Percentiles rank a stretch among this genome's conserved stretches.
Conservation (phyloP, 345 rosid genomes). For the Geranium brycei region DNA sequence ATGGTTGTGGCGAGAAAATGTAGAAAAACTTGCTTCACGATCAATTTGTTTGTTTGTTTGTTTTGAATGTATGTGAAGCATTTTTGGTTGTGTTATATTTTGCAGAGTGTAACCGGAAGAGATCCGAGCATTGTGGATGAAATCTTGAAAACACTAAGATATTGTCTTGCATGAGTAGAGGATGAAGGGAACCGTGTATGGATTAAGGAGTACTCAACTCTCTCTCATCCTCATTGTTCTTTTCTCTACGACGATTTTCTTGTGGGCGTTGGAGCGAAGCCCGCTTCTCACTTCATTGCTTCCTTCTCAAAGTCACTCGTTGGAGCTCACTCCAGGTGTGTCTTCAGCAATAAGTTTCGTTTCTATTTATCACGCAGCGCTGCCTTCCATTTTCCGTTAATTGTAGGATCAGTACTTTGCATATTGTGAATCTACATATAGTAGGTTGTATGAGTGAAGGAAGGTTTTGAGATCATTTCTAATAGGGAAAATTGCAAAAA, state of each 20-base stretch:
- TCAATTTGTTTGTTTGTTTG: neutral
- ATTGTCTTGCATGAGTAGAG: slow-evolving; percentile 11
- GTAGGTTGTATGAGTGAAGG: neutral
- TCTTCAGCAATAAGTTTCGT: neutral
- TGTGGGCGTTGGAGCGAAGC: slow-evolving; percentile 52
- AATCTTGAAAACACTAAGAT: slow-evolving; percentile 3
- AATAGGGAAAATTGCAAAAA: no score
- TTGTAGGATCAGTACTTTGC: neutral
- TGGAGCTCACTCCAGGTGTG: slow-evolving; percentile 33
- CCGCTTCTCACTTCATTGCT: slow-evolving; percentile 33
- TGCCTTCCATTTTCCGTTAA: neutral
- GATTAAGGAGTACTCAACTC: slow-evolving; percentile 32
- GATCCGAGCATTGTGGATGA: slow-evolving; percentile 6
- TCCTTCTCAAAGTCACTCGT: slow-evolving; percentile 27
- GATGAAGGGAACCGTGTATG: slow-evolving; percentile 47
- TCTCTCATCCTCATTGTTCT: slow-evolving; percentile 48
- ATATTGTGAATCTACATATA: neutral
- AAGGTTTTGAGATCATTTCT: neutral
- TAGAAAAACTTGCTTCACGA: no score
- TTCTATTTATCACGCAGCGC: neutral
- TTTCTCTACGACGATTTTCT: slow-evolving; percentile 32
- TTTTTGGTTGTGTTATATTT: no score
- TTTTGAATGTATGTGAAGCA: no score
- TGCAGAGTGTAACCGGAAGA: neutral
- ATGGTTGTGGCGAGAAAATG: neutral